A percentile compares a stretch with the other conserved stretches of the same genome.
These are phyloP conservation scores for Gloeopeniophorella convolvens DNA, from an alignment of 768 basidiomycete genomes.

Conservation along the genomic window DNA sequence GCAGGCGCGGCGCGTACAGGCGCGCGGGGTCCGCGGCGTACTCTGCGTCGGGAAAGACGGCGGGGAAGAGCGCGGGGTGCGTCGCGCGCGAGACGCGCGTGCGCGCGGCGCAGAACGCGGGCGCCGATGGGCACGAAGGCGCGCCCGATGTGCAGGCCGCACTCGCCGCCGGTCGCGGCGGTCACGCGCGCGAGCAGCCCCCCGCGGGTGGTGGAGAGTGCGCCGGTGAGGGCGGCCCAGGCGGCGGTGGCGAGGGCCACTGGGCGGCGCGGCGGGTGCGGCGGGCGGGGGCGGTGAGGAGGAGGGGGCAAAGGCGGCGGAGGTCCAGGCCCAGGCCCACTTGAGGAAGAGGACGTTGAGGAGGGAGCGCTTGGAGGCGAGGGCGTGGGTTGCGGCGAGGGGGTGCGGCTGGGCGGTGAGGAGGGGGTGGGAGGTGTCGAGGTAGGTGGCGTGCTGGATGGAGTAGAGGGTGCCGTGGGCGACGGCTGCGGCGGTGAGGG, in stretches of 20 bases:
- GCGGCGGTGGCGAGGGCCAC: slow-evolving; percentile 53
- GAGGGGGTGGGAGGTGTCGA: slow-evolving; percentile 79
- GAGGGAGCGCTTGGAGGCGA: slow-evolving; percentile 72
- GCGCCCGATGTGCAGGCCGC: slow-evolving; percentile 49
- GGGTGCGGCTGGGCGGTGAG: slow-evolving; percentile 65
- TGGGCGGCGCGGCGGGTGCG: slow-evolving; percentile 25
- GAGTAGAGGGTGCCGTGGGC: slow-evolving; percentile 62
- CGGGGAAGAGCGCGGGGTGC: slow-evolving; percentile 58
- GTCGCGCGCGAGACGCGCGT: slow-evolving; percentile 47
- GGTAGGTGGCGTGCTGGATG: slow-evolving; percentile 55
- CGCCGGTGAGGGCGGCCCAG: slow-evolving; percentile 72
- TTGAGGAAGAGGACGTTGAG: slow-evolving; percentile 90
- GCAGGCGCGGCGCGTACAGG: slow-evolving; percentile 53
- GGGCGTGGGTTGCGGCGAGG: slow-evolving; percentile 56
- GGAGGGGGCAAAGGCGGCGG: slow-evolving; percentile 52
- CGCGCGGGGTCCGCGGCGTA: slow-evolving; percentile 14
- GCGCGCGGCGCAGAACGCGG: slow-evolving; percentile 48
- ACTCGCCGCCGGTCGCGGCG: slow-evolving; percentile 66
- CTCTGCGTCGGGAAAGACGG: slow-evolving; percentile 33
- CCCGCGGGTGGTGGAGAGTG: slow-evolving; percentile 93
- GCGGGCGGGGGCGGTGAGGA: slow-evolving; percentile 45
- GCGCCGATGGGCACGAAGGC: slow-evolving; percentile 43
- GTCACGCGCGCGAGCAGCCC: slow-evolving; percentile 63
- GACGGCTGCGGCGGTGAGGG: slow-evolving; percentile 40
- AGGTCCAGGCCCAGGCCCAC: slow-evolving; percentile 87